Evolutionary conservation across 495 filamentous ascomycete species (phyloP), one percentile per base, ranked within the genome.

Genomic region (Recurvomyces mirabilis): DNA sequence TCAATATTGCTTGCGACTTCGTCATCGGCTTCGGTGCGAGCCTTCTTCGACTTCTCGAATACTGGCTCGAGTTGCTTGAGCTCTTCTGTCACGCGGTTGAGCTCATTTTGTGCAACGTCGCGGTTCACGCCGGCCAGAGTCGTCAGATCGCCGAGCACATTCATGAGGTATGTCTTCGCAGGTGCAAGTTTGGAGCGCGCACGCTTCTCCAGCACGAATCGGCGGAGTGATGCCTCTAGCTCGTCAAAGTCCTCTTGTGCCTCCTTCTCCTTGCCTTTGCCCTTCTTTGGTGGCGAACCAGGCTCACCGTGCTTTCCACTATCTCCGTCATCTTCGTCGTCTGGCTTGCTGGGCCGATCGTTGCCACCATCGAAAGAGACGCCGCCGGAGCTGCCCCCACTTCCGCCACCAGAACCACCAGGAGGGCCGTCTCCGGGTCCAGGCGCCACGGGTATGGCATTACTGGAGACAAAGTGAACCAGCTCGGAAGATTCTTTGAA

Each of bases 381-480:
- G 22, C 63, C 32, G 38, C 62, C 60, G 35, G 72, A 68, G 36
- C 75, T 75, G 26, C 76, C 70, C 40, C 66, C 65, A 30, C 70
- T 65, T 43, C 61, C 57, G 25, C 75, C 77, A 36, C 74, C 71
- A n/a, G n/a, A n/a, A n/a, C n/a, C n/a, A n/a, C n/a, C n/a, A n/a
- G n/a, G n/a, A 24, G 63, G 58, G 17, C 59, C 60, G 10, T 60
- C 55, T 20, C 68, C 63, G 26, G 70, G 68, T 15, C 74, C 70
- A 17, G 71, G 70, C 3, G 67, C 69, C 36, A 81, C 77, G 3
- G 87, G 87, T 47, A 96, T 85, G 10, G 87, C 87, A 58, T 94
- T 91, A 50, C 87, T 94, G 7, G 91, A 96, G 11, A 98, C 93
- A 54, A 96, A 98, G 57, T 98, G 91, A 12, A 98, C 91, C 2